A percentile compares a stretch with the other conserved stretches of the same genome.
These are phyloP conservation scores for Ceratorhiza oryzae-sativae DNA, from an alignment of 1,284 basidiomycete genomes.

Conservation along the genomic window DNA sequence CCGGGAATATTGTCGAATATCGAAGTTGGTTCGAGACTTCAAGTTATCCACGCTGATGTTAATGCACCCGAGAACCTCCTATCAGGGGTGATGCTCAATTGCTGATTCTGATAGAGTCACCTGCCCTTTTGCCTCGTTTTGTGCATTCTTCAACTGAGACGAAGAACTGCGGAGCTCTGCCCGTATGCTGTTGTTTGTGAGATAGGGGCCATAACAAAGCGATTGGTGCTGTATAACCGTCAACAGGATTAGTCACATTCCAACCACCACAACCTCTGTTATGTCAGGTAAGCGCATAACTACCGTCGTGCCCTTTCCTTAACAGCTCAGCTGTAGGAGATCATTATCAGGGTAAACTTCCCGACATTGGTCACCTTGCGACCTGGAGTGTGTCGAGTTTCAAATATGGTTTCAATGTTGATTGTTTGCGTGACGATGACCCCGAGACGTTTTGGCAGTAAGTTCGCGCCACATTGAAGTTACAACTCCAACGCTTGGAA, in stretches of 20 bases:
- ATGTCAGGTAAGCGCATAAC: too few species aligned
- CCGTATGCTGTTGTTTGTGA: background rate
- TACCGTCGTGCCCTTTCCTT: background rate
- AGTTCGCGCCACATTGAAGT: constrained; percentile 50
- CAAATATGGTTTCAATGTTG: constrained; percentile 96
- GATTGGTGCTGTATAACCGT: background rate
- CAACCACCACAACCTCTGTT: background rate
- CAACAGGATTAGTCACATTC: background rate
- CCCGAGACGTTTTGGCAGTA: constrained; percentile 98
- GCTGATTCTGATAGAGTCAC: too few species aligned
- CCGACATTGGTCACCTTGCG: constrained; percentile 82
- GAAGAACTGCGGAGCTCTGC: background rate
- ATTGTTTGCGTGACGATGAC: constrained; percentile 88
- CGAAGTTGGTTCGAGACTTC: background rate
- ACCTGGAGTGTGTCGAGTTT: constrained; percentile 97
- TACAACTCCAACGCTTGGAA: background rate
- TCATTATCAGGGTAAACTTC: constrained; percentile 47
- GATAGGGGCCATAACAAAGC: background rate
- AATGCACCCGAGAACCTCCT: background rate
- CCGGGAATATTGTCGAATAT: background rate
- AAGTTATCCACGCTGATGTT: background rate
- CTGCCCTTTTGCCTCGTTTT: too few species aligned
- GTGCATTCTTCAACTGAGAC: background rate
- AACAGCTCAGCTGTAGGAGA: background rate
- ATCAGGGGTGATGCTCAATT: background rate